Conservation (phyloP, 129 eudicot species). For the Tanacetum coccineum region DNA sequence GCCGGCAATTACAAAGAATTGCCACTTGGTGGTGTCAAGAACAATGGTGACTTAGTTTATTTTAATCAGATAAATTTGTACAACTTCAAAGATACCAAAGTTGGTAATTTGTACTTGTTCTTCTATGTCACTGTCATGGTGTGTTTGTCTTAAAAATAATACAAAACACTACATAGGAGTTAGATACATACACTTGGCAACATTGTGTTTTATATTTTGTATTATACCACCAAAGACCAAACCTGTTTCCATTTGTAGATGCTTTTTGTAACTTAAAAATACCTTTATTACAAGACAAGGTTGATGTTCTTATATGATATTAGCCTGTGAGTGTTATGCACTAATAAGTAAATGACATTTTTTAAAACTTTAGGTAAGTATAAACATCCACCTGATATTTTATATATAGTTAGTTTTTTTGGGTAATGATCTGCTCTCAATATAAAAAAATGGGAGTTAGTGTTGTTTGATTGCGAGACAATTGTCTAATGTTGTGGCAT, state of each 20-base stretch:
- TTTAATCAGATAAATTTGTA: slow-evolving; percentile 19
- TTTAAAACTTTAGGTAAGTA: too few species aligned
- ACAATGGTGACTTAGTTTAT: slow-evolving; percentile 28
- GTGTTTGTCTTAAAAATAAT: slow-evolving; percentile 23
- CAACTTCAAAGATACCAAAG: slow-evolving; percentile 25
- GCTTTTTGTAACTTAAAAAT: slow-evolving; percentile 18
- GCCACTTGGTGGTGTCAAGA: slow-evolving; percentile 37
- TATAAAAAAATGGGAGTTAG: background rate
- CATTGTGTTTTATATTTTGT: slow-evolving; percentile 20
- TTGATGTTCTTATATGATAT: too few species aligned
- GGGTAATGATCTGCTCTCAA: background rate
- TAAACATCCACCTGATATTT: background rate
- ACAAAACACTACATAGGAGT: slow-evolving; percentile 28
- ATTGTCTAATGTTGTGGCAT: slow-evolving; percentile 17
- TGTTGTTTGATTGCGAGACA: slow-evolving; percentile 15
- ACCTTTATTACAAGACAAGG: background rate
- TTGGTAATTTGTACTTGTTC: slow-evolving; percentile 31
- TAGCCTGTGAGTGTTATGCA: too few species aligned
- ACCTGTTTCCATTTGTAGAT: slow-evolving; percentile 13
- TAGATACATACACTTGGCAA: slow-evolving; percentile 34
- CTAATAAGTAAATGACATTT: too few species aligned
- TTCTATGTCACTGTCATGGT: slow-evolving; percentile 26
- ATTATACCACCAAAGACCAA: background rate
- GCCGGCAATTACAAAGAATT: slow-evolving; percentile 41
- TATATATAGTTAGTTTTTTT: background rate